Conservation (phyloP, 768 basidiomycete species). For the Lactifluus rugatus region DNA sequence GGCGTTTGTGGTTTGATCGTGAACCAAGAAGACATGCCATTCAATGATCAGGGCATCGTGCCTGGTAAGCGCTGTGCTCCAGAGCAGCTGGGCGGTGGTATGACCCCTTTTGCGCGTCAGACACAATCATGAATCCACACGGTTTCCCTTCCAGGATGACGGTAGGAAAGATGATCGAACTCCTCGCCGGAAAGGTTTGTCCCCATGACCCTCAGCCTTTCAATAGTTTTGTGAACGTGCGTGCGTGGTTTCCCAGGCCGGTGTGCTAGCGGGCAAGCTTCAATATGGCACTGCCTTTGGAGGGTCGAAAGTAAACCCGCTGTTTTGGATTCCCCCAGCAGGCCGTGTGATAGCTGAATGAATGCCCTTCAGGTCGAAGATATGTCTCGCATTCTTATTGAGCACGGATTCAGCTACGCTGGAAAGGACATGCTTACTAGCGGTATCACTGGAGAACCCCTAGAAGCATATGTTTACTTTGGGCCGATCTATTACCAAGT, state of each 20-base stretch:
- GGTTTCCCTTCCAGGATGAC: constrained; percentile 99
- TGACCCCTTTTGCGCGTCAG: constrained; percentile 32
- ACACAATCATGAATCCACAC: constrained; percentile 99
- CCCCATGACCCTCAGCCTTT: not conserved
- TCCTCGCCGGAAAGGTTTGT: constrained; percentile 83
- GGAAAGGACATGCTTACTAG: constrained; percentile 99
- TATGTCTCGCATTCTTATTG: constrained; percentile 93
- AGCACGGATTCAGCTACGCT: constrained; percentile 91
- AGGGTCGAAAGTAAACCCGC: constrained; percentile 71
- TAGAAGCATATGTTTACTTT: constrained; percentile 97
- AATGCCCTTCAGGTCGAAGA: constrained; percentile 65
- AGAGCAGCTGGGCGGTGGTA: not conserved
- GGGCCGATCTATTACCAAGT: constrained; percentile 98
- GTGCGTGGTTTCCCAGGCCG: constrained; percentile 47
- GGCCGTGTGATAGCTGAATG: not conserved
- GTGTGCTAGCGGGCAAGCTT: constrained; percentile 79
- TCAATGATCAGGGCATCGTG: constrained; percentile 94
- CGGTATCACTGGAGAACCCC: constrained; percentile 92
- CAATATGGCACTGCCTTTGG: constrained; percentile 97
- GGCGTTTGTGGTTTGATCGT: constrained; percentile 98
- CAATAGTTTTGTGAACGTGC: not conserved
- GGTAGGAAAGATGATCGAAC: constrained; percentile 99
- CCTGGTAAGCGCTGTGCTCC: constrained; percentile 49
- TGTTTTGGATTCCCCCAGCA: not conserved
- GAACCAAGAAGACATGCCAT: constrained; percentile 98